Percentiles rank a stretch among this genome's conserved stretches.
Conservation (phyloP, 768 basidiomycete species). For the Punctularia strigosozonata region DNA sequence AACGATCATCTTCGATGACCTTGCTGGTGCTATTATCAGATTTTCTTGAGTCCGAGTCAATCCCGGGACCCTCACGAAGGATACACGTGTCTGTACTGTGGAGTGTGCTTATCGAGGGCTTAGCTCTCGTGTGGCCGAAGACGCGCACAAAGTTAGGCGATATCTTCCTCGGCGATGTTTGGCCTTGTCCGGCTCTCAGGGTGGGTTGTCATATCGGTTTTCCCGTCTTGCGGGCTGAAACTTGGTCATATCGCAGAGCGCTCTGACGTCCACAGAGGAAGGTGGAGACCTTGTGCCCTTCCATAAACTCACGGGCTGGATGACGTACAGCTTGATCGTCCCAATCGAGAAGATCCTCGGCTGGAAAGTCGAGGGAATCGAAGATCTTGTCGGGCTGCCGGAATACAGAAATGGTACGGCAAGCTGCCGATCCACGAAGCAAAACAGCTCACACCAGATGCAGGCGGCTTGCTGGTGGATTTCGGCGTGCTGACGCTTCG, state of each 20-base stretch:
- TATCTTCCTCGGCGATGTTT: slow-evolving; percentile 81
- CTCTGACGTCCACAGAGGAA: slow-evolving; percentile 23
- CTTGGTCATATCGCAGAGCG: too few species aligned
- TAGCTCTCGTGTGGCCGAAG: slow-evolving; percentile 83
- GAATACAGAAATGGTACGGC: slow-evolving; percentile 87
- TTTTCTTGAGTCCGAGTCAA: slow-evolving; percentile 50
- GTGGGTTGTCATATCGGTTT: too few species aligned
- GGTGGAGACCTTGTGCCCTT: slow-evolving; percentile 80
- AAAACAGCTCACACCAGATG: too few species aligned
- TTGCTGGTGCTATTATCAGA: slow-evolving; percentile 43
- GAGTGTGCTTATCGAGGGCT: slow-evolving; percentile 68
- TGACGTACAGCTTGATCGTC: slow-evolving; percentile 82
- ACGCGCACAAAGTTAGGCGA: slow-evolving; percentile 57
- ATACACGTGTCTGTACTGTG: slow-evolving; percentile 74
- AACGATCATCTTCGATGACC: neutral
- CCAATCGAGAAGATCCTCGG: slow-evolving; percentile 64
- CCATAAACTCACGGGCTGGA: slow-evolving; percentile 94
- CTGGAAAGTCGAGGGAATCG: slow-evolving; percentile 75
- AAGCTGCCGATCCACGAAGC: neutral
- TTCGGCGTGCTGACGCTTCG: slow-evolving; percentile 68
- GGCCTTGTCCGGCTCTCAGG: slow-evolving; percentile 62
- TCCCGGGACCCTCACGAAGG: slow-evolving; percentile 25
- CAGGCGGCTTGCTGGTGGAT: slow-evolving; percentile 84
- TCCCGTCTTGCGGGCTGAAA: too few species aligned
- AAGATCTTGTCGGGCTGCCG: slow-evolving; percentile 85